These are phyloP conservation scores for Starmerella bacillaris DNA, from an alignment of 805 yeast species.

Conservation along the genomic window DNA sequence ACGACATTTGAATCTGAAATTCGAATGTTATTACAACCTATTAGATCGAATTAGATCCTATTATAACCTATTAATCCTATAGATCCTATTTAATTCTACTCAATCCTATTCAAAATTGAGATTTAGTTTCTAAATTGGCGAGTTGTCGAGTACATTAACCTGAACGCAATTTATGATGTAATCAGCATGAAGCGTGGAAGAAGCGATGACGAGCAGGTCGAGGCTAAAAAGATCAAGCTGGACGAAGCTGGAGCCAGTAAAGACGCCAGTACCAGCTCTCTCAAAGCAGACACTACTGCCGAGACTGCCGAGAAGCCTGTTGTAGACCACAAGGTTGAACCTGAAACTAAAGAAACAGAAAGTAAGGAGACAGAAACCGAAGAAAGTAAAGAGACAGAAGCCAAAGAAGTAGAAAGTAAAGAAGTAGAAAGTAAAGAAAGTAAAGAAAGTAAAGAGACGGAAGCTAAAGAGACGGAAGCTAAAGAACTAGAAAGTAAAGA, in stretches of 20 bases:
- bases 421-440: slow-evolving; percentile 5
- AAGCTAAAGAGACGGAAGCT: slow-evolving; percentile 11
- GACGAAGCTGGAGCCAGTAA: slow-evolving; percentile 1
- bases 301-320: slow-evolving; percentile 3
- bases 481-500: slow-evolving; percentile 2
- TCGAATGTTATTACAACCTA: too few relatives aligned
- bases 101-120: too few relatives aligned
- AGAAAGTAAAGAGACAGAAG: slow-evolving; percentile 8
- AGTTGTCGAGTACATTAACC: too few relatives aligned
- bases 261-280: background rate
- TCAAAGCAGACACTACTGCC: slow-evolving; percentile 1
- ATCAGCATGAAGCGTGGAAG: slow-evolving; percentile 7
- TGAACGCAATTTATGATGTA: too few relatives aligned
- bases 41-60: too few relatives aligned
- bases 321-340: slow-evolving; percentile 1
- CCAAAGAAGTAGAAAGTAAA: slow-evolving; percentile 4
- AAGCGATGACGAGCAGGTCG: background rate
- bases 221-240: background rate
- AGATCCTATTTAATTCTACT: too few relatives aligned
- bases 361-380: slow-evolving; percentile 14
- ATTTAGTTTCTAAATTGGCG: too few relatives aligned
- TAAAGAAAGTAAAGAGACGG: slow-evolving; percentile 8
- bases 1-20: too few relatives aligned
- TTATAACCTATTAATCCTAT: too few relatives aligned
- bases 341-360: slow-evolving; percentile 13